Evolutionary conservation across 2,329 filamentous ascomycete genomes (phyloP).

Genomic region (Aspergillus glaucus): DNA sequence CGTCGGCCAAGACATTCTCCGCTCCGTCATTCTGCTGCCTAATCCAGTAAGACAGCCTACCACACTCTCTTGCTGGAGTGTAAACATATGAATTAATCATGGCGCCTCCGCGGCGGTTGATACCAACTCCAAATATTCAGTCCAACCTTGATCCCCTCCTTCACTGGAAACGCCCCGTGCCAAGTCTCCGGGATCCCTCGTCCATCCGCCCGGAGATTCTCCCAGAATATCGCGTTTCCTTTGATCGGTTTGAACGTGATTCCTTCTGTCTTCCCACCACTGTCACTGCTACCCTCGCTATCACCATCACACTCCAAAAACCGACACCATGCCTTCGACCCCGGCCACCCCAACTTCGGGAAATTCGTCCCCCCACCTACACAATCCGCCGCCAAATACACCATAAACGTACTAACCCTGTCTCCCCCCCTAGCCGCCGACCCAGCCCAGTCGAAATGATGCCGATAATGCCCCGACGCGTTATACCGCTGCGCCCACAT

Average conservation of each 20-base stretch:
- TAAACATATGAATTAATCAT: neutral
- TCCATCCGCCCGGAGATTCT: conserved; percentile 53
- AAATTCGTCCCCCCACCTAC: conserved; percentile 58
- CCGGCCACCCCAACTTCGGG: conserved; percentile 44
- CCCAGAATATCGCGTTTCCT: conserved; percentile 58
- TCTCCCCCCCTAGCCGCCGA: conserved; percentile 32
- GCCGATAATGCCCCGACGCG: conserved; percentile 51
- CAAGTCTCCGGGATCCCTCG: conserved; percentile 53
- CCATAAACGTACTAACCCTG: conserved; percentile 56
- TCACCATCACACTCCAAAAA: conserved; percentile 50
- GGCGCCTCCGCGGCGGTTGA: conserved; percentile 31
- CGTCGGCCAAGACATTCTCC: neutral
- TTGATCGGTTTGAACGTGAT: conserved; percentile 53
- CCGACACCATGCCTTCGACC: conserved; percentile 47
- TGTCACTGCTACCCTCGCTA: no score
- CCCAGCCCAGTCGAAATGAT: conserved; percentile 56
- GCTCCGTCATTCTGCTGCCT: neutral
- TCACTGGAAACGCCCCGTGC: conserved; percentile 56
- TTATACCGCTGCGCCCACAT: conserved; percentile 57
- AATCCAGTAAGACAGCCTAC: neutral
- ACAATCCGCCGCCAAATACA: conserved; percentile 50
- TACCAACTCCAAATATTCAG: conserved; percentile 62
- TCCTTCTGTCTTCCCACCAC: conserved; percentile 23
- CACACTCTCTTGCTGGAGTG: neutral
- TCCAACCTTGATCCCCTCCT: conserved; percentile 52